A percentile compares a stretch with the other conserved stretches of the same genome.
These are phyloP conservation scores for Saccharomyces pastorianus DNA, from an alignment of 1,139 yeast species.

Conservation along the genomic window DNA sequence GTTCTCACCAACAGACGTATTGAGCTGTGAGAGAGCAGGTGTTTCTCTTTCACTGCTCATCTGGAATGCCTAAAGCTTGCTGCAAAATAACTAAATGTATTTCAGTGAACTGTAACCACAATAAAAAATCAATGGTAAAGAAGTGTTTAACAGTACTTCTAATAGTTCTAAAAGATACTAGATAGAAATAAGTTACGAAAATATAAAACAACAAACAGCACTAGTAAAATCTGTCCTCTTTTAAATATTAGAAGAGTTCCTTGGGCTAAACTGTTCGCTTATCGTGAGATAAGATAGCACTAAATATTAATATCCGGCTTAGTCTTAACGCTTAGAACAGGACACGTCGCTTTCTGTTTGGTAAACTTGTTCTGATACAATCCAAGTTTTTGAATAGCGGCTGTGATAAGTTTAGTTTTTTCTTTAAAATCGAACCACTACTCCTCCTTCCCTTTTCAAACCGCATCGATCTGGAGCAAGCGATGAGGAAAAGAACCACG, in stretches of 20 bases:
- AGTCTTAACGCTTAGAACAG: background rate
- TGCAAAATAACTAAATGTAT: background rate
- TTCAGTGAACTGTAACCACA: background rate
- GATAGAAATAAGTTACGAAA: too few relatives aligned
- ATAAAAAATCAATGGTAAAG: background rate
- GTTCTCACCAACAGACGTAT: conserved; percentile 7
- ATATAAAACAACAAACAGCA: too few relatives aligned
- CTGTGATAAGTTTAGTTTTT: background rate
- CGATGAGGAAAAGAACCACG: background rate
- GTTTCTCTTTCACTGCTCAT: background rate
- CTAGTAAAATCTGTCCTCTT: background rate
- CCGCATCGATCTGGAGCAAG: background rate
- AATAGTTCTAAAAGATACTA: too few relatives aligned
- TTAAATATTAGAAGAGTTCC: background rate
- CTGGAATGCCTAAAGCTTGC: background rate
- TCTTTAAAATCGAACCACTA: background rate
- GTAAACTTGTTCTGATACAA: background rate
- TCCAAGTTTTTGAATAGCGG: background rate
- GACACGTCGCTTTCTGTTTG: background rate
- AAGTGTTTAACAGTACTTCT: background rate
- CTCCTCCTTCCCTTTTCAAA: background rate
- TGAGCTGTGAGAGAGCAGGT: conserved; percentile 8
- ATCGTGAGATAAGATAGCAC: background rate
- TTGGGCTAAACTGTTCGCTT: too few relatives aligned
- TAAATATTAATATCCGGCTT: background rate